Base-by-base conservation (phyloP, 495 filamentous ascomycete genomes). In the Peziza echinospora region DNA sequence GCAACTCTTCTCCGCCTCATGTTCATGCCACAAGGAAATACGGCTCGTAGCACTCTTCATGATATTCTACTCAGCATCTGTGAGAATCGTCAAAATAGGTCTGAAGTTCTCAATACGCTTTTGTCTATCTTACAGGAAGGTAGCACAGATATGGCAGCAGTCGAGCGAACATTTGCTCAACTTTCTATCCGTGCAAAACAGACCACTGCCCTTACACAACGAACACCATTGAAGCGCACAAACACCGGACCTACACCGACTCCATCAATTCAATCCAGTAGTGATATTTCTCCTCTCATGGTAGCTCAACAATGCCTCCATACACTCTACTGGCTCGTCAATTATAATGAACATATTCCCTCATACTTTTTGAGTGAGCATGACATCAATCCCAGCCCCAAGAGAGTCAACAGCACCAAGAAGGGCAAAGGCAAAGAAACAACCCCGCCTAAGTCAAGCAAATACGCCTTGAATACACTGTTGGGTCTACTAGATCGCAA, bases 61-160 rank as follows among this genome's bases (percentile, higher is more conserved):
- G 76, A 80, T 41, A 80, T 96, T 48, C 76, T 99, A 24, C 71
- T 79, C 52, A 78, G 89, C 51, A 77, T 93, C 41, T 94, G 82
- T 56, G 78, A 91, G 63, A 96, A 99, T 59, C 77, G 82, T 10
- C 85, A 94, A 53, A 96, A 89, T 56, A 75, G 89, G 28, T 74
- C 83, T 4, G 89, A 99, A 57, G 84, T 96, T n/a, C 77, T 99
- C 60, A 89, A 80, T 58, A 77, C 85, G 43, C 67, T 99, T 24
- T 72, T 99, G 8, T 84, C 85, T 49, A 86, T 99, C 50, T 66
- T 99, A n/a, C 89, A 94, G 55, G 89, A 99, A 59, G 91, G 89
- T 44, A 93, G 82, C 60, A 72, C 75, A 13, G 91, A 99, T 64
- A 77, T 91, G 61, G 76, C 77, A 47, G 87, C 89, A 5, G 84